Percentiles rank a stretch among this genome's conserved stretches.
phyloP scores from a whole-genome alignment of 1,139 yeast species.

The Blastobotrys serpentis region DNA sequence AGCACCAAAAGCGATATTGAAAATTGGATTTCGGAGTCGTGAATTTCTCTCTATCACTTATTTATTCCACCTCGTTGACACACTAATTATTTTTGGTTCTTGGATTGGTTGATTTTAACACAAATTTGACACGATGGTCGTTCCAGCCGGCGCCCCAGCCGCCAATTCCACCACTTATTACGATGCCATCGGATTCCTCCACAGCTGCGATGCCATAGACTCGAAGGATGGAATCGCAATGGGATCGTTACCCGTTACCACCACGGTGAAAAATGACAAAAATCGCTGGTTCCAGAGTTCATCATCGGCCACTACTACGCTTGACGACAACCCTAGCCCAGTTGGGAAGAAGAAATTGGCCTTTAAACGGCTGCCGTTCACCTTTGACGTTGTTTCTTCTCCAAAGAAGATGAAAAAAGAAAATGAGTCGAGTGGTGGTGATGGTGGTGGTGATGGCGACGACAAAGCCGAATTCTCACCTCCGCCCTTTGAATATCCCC shows the following conservation, averaged over 20 bases:
- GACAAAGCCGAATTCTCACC: slow-evolving; percentile 5
- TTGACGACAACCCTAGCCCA: slow-evolving; percentile 9
- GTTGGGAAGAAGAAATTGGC: slow-evolving; percentile 2
- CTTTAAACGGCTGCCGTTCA: background rate
- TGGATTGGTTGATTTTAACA: too few relatives aligned
- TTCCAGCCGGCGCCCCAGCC: slow-evolving; percentile 5
- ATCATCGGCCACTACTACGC: too few relatives aligned
- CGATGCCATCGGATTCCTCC: slow-evolving; percentile 42
- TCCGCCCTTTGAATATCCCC: slow-evolving; percentile 17
- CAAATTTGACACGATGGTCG: too few relatives aligned
- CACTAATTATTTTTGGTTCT: too few relatives aligned
- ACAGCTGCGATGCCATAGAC: slow-evolving; percentile 43
- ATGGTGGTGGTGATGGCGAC: background rate
- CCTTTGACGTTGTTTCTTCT: background rate
- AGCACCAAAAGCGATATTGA: background rate
- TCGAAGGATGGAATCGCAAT: slow-evolving; percentile 39
- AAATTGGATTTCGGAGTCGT: background rate
- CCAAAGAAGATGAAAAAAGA: slow-evolving; percentile 1
- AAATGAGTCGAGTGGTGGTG: background rate
- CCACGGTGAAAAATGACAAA: background rate
- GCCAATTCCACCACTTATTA: slow-evolving; percentile 35
- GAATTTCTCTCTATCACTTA: too few relatives aligned
- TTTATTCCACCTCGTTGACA: too few relatives aligned
- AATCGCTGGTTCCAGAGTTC: background rate
- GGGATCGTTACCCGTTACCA: slow-evolving; percentile 11